Evolutionary conservation across 2,329 filamentous ascomycete genomes (phyloP).

Genomic region (Exophiala oligosperma): DNA sequence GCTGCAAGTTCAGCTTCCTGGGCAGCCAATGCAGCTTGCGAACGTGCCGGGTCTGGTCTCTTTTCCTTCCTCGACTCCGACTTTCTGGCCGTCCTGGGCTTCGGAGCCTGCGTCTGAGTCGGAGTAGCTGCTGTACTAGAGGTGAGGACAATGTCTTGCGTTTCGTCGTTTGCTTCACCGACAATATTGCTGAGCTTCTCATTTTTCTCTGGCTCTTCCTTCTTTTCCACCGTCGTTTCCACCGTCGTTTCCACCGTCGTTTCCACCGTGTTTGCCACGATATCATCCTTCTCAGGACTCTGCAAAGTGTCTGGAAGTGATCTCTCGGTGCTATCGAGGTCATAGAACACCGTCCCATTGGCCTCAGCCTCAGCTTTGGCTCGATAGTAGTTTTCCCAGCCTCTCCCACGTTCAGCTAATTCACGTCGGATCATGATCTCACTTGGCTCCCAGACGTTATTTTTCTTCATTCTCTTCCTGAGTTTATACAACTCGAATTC

Average conservation of each 20-base stretch:
- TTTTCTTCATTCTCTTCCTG: constrained; percentile 70
- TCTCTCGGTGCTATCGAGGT: constrained; percentile 43
- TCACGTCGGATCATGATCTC: constrained; percentile 67
- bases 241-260: not conserved
- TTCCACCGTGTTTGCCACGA: no score
- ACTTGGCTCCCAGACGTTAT: constrained; percentile 67
- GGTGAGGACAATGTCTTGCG: not conserved
- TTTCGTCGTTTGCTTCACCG: constrained; percentile 43
- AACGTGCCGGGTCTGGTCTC: constrained; percentile 40
- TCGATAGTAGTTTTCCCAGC: constrained; percentile 50
- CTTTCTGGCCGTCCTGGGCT: constrained; percentile 43
- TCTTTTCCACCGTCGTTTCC: constrained; percentile 4
- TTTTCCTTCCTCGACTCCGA: constrained; percentile 63
- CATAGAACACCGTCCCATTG: constrained; percentile 56
- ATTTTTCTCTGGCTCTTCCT: constrained; percentile 11
- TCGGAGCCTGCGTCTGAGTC: constrained; percentile 12
- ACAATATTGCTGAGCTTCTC: not conserved
- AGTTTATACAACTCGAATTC: constrained; percentile 68
- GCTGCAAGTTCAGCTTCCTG: constrained; percentile 40
- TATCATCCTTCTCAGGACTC: constrained; percentile 12
- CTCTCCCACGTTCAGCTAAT: constrained; percentile 59
- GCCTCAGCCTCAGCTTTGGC: constrained; percentile 53
- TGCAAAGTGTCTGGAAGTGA: constrained; percentile 11
- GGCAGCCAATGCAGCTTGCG: constrained; percentile 47
- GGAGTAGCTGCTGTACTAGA: constrained; percentile 5